Evolutionary conservation across 1,284 basidiomycete genomes (phyloP), one percentile per base, ranked within the genome.

Genomic region (Chalciporus sp.): DNA sequence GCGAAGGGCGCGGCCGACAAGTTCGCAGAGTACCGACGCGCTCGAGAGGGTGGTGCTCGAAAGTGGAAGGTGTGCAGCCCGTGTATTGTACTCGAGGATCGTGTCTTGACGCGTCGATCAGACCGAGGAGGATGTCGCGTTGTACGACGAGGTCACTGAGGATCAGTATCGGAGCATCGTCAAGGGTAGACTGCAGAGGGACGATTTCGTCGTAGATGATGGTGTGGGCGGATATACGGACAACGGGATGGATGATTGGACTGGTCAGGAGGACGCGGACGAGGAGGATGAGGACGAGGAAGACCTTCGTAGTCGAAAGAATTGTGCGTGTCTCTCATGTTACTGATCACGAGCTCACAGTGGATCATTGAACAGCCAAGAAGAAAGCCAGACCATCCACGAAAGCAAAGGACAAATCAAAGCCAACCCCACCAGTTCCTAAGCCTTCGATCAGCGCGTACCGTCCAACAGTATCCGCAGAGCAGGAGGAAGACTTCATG

Each of bases 141-240:
- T 99, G 27, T 99, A 97, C 68, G 95, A 98, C 67, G 91, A 93
- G 64, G 92, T 99, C 16, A 85, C 88, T 0, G 96, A 98, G 59
- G 91, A 94, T 28, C 88, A 95, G 62, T 99, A 98, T 73, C 86
- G 83, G 62, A 79, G 81, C 16, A 90, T 98, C 56, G 94, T 98
- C 4, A 85, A 85, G 51, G 86, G 87, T 2, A 81, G 97, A 17
- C 78, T 97, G n/a, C 89, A 92, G 60, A 78, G 82, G 62, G 94
- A 98, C 65, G 96, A 99, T 72, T 99, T 99, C 60, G 93, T 97
- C 26, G 87, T 92, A 44, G 95, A 99, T 65, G 97, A 99, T 74
- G 95, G 95, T 49, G 83, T 90, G 0, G 84, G 81, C 19, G 97
- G 94, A 11, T 99, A 99, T 68, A 88, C 92, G 66, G 97, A 99